phyloP scores from a whole-genome alignment of 345 rosid genomes.

The Hibiscus syriacus region DNA sequence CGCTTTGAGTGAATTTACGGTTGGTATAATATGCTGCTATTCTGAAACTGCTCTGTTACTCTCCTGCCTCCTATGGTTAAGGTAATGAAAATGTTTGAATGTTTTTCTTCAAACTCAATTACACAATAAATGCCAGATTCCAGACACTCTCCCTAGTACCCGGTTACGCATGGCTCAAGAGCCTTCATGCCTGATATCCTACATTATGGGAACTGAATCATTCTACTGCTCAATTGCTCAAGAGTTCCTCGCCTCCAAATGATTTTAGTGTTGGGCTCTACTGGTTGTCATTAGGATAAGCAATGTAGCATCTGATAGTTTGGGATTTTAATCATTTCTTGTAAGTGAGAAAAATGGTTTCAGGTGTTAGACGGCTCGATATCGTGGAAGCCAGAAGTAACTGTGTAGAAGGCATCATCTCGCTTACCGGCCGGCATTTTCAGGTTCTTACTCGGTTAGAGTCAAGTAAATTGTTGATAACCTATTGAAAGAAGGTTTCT shows the following conservation, averaged over 20 bases:
- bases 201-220: too few relatives aligned
- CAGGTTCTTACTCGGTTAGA: constrained; percentile 52
- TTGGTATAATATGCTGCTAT: too few relatives aligned
- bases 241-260: too few relatives aligned
- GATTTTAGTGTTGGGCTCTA: neutral
- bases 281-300: neutral
- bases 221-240: too few relatives aligned
- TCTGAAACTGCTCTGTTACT: neutral
- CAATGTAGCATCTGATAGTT: neutral
- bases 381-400: constrained; percentile 78
- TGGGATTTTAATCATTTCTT: neutral
- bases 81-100: neutral
- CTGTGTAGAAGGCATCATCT: constrained; percentile 64
- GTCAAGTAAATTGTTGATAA: neutral
- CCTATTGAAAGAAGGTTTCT: constrained; percentile 9
- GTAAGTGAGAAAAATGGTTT: neutral
- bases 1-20: neutral
- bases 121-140: too few relatives aligned
- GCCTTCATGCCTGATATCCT: too few relatives aligned
- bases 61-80: too few relatives aligned
- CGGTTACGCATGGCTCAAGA: too few relatives aligned
- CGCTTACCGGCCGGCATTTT: constrained; percentile 49
- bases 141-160: too few relatives aligned
- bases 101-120: neutral
- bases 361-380: constrained; percentile 63